A percentile compares a stretch with the other conserved stretches of the same genome.
These are phyloP conservation scores for Trichoderma sp. DNA, from an alignment of 2,329 filamentous ascomycete species.

Conservation along the genomic window DNA sequence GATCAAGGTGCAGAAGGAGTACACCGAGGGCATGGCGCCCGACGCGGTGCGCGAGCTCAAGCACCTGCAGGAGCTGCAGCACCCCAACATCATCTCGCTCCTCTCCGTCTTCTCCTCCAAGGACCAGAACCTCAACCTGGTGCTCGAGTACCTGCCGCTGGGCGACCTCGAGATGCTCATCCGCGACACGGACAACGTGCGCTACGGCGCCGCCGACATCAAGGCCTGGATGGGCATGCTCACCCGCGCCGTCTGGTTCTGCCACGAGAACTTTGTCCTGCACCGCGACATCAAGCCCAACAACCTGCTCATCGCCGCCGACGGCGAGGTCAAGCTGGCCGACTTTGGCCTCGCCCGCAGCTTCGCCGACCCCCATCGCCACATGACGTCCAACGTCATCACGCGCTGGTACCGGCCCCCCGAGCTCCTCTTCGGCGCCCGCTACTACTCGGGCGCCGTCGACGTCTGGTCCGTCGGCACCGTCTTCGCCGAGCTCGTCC, in stretches of 20 bases:
- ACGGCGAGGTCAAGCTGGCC: conserved; percentile 91
- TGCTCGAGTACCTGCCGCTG: conserved; percentile 90
- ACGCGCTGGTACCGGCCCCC: conserved; percentile 96
- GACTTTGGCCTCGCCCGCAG: conserved; percentile 94
- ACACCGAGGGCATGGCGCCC: conserved; percentile 87
- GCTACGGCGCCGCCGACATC: conserved; percentile 86
- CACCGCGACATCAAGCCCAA: conserved; percentile 99
- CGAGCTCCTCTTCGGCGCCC: conserved; percentile 87
- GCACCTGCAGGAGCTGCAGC: conserved; percentile 88
- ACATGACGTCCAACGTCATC: conserved; percentile 94
- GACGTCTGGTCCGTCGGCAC: conserved; percentile 93
- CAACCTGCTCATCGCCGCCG: conserved; percentile 90
- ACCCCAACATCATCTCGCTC: conserved; percentile 93
- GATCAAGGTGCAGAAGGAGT: conserved; percentile 84
- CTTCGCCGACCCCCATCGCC: conserved; percentile 83
- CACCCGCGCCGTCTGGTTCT: conserved; percentile 90
- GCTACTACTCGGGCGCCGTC: conserved; percentile 85
- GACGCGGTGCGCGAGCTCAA: conserved; percentile 96
- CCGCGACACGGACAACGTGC: conserved; percentile 74
- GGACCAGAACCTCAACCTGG: conserved; percentile 93
- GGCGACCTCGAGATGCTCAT: conserved; percentile 95
- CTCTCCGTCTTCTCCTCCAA: conserved; percentile 94
- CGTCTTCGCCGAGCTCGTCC: conserved; percentile 88
- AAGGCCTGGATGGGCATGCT: conserved; percentile 99
- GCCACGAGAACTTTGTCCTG: conserved; percentile 89